Evolutionary conservation across 495 filamentous ascomycete species (phyloP).

Genomic region (Penicillium malachiteum): DNA sequence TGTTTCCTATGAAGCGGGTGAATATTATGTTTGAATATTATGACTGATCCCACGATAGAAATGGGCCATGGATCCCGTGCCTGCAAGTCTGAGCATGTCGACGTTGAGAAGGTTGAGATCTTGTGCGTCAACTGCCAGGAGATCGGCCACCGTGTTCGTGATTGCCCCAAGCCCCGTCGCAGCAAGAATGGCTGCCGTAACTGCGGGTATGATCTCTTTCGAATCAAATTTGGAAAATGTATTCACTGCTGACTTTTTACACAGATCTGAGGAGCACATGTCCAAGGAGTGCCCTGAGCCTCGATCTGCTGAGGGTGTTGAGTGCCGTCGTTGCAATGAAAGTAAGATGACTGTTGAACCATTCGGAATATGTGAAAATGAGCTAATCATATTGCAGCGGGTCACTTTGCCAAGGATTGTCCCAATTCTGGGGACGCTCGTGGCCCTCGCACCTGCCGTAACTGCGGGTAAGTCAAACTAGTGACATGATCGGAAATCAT

Average conservation of each 20-base stretch:
- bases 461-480: slow-evolving; percentile 53
- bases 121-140: slow-evolving; percentile 76
- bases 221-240: not conserved
- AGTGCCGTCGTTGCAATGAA: slow-evolving; percentile 76
- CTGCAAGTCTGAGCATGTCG: slow-evolving; percentile 63
- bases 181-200: slow-evolving; percentile 74
- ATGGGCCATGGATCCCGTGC: slow-evolving; percentile 67
- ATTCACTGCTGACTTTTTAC: slow-evolving; percentile 12
- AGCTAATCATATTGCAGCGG: slow-evolving; percentile 47
- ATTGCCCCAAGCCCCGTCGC: slow-evolving; percentile 61
- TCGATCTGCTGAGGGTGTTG: slow-evolving; percentile 67
- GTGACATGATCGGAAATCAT: not conserved
- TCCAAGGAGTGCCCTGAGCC: slow-evolving; percentile 67
- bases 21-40: not conserved
- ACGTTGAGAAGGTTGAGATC: slow-evolving; percentile 49
- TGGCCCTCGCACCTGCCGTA: slow-evolving; percentile 56
- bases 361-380: not conserved
- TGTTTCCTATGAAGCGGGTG: slow-evolving; percentile 7
- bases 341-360: slow-evolving; percentile 39
- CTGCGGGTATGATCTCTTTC: slow-evolving; percentile 58
- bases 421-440: slow-evolving; percentile 44
- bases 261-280: slow-evolving; percentile 57
- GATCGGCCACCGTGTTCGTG: slow-evolving; percentile 67
- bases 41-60: slow-evolving; percentile 40
- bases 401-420: slow-evolving; percentile 84